Evolutionary conservation across 495 filamentous ascomycete species (phyloP).

Genomic region (Penicillium malachiteum): DNA sequence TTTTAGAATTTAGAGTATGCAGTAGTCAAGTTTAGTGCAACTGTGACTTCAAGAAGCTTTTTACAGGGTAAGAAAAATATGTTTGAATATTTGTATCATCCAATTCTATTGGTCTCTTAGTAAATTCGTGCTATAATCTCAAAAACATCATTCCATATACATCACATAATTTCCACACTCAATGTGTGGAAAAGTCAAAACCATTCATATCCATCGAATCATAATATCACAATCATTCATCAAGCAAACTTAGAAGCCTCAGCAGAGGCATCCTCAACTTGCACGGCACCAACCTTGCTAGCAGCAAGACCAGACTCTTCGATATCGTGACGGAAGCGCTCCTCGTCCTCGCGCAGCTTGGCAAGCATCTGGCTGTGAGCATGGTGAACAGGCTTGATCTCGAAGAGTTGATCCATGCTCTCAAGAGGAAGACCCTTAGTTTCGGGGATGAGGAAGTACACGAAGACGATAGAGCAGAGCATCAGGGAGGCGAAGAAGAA

Average conservation of each 20-base stretch:
- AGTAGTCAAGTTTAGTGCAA: no score
- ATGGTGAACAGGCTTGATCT: constrained; percentile 50
- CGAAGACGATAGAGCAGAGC: constrained; percentile 62
- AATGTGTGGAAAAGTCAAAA: not conserved
- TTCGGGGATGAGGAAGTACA: constrained; percentile 66
- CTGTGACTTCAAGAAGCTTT: no score
- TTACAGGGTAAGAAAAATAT: no score
- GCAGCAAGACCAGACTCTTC: constrained; percentile 29
- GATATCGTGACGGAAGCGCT: constrained; percentile 35
- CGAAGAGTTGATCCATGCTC: constrained; percentile 56
- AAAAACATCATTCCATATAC: no score
- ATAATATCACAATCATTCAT: constrained; percentile 7
- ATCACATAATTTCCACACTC: not conserved
- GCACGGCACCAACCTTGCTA: constrained; percentile 17
- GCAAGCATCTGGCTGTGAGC: constrained; percentile 44
- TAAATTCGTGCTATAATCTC: no score
- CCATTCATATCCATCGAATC: not conserved
- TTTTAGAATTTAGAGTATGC: no score
- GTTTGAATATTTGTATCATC: no score
- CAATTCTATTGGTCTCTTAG: no score
- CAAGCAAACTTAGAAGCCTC: constrained; percentile 17
- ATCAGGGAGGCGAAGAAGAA: constrained; percentile 76
- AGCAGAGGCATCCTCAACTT: constrained; percentile 17
- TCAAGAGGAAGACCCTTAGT: constrained; percentile 58
- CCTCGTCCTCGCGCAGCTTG: constrained; percentile 35